Conservation (phyloP, 371 early-diverging fungal species). For the Mucor piriformis region DNA sequence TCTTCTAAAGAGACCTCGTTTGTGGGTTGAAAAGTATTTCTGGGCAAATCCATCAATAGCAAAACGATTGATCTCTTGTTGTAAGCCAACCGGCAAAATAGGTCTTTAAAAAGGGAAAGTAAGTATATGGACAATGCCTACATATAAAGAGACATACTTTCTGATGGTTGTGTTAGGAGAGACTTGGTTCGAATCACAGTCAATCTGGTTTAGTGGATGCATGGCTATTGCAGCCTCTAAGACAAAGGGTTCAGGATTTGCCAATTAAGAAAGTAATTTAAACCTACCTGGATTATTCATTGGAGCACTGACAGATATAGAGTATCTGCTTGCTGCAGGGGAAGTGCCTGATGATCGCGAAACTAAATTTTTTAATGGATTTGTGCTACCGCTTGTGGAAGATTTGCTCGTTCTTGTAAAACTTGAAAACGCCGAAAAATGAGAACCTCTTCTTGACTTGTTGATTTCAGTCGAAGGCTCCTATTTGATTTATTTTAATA, state of each 20-base stretch:
- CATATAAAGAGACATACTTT: constrained; percentile 7
- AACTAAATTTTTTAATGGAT: constrained; percentile 38
- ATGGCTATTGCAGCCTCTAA: constrained; percentile 55
- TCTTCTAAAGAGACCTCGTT: constrained; percentile 80
- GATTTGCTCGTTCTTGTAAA: constrained; percentile 26
- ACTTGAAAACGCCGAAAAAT: constrained; percentile 35
- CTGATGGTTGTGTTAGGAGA: constrained; percentile 10
- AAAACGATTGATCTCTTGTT: constrained; percentile 78
- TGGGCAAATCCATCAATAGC: constrained; percentile 91
- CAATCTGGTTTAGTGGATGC: constrained; percentile 48
- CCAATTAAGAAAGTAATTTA: neutral
- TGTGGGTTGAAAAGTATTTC: constrained; percentile 90
- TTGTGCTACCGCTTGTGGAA: constrained; percentile 20
- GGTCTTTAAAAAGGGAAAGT: constrained; percentile 27
- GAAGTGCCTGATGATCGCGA: constrained; percentile 21
- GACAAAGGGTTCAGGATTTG: neutral
- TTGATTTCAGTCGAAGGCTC: constrained; percentile 14
- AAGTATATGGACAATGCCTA: neutral
- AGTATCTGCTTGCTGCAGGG: constrained; percentile 12
- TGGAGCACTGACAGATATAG: constrained; percentile 7
- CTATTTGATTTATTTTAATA: constrained; percentile 8
- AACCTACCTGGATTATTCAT: constrained; percentile 34
- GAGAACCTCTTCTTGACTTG: constrained; percentile 32
- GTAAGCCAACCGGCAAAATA: constrained; percentile 64
- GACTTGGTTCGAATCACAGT: constrained; percentile 1